Conservation (phyloP, 177 flowering plant genomes). For the Vitis hybrid region DNA sequence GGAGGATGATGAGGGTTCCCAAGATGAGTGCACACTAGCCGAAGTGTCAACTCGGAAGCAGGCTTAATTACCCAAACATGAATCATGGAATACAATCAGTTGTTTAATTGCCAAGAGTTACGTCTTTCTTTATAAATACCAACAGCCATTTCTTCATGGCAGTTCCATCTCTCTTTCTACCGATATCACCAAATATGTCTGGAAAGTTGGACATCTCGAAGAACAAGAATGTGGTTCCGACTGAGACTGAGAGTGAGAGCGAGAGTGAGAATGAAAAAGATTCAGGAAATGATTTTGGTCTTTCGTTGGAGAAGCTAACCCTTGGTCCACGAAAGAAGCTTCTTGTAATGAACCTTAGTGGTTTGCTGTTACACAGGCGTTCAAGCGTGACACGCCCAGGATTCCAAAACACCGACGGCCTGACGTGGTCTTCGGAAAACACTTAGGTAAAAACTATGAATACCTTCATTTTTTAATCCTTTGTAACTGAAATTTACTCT, state of each 20-base stretch:
- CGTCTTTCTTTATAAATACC: no score
- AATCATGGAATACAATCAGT: no score
- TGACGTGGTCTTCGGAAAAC: conserved; percentile 17
- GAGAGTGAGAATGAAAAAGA: background rate
- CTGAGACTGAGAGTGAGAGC: background rate
- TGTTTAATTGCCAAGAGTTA: no score
- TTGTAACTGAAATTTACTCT: background rate
- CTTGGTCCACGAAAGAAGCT: conserved; percentile 31
- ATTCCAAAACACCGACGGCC: conserved; percentile 5
- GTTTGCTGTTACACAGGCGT: conserved; percentile 25
- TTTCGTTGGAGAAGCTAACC: conserved; percentile 15
- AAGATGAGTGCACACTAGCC: no score
- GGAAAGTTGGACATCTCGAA: background rate
- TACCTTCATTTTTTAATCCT: background rate
- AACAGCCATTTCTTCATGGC: no score
- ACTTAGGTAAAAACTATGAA: conserved; percentile 7
- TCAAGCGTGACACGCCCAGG: background rate
- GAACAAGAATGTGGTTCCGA: background rate
- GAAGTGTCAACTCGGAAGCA: no score
- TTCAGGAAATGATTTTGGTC: background rate
- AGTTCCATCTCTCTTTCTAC: no score
- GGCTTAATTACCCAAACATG: no score
- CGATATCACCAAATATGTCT: background rate
- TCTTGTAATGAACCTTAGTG: conserved; percentile 24
- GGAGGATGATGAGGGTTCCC: no score